Base-by-base conservation (phyloP, 176 grass and related monocot genomes). In the Sorghum bicolor region DNA sequence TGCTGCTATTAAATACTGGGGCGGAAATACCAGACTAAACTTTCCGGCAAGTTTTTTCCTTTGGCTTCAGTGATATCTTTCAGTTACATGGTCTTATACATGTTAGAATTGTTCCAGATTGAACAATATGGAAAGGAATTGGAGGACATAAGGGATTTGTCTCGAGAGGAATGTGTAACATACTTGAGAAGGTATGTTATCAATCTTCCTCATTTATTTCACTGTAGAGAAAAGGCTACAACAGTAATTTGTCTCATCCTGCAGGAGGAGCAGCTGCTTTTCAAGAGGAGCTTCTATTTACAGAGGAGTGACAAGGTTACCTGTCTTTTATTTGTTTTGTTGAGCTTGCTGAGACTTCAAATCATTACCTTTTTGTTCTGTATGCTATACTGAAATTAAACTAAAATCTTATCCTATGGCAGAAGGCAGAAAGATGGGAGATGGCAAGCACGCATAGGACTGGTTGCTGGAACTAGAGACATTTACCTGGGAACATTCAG, bases 401-500 rank as follows among this genome's bases (percentile, higher is more conserved):
- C 58, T 78, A 52, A 78, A 43, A 64, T 70, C 41, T 74, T 81
- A 52, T 65, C 73, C 9, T 47, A 88, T 77, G 30, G 84, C 70
- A 93, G 90, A 90, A 94, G 96, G 88, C 89, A 86, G 87, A 99
- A 99, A 90, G 96, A 99, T 64, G 93, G 96, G 47, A 94, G 91
- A 78, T 99, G 96, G 96, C 96, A 99, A 82, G 89, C 96, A 70
- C 89, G 96, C 76, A 99, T 99, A 78, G 96, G 96, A 70, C 82
- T 93, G 60, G 86, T 99, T 90, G 93, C 89, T 87, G 91, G 89
- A 38, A 89, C 91, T 22, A 99, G 92, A 90, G 96, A 99, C 82
- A 96, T 99, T 53, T 99, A 99, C 84, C 80, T 99, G 31, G 96
- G 96, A 86, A 96, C 96, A 60, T 99, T 99, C 70, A 91, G 93